phyloP scores from a whole-genome alignment of 371 early-diverging fungal species.

The Batkoa obscura region DNA sequence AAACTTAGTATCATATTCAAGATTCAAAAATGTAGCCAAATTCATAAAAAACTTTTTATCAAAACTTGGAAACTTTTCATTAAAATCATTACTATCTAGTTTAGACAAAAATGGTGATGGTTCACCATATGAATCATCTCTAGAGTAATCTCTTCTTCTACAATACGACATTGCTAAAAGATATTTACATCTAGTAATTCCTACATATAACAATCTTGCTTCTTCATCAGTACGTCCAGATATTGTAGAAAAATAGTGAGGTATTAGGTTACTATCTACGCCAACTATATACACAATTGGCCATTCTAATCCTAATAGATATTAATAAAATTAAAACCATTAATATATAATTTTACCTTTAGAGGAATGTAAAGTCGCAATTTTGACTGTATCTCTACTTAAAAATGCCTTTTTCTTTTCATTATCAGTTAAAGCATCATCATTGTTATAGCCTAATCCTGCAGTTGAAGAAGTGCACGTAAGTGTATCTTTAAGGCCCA shows the following conservation, averaged over 20 bases:
- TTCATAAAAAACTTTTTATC: too few species aligned
- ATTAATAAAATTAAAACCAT: background rate
- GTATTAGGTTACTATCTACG: background rate
- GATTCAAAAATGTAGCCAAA: too few species aligned
- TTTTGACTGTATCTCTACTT: background rate
- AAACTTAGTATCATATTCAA: too few species aligned
- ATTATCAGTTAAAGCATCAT: background rate
- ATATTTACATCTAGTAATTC: background rate
- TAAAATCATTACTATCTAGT: too few species aligned
- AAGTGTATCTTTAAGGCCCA: background rate
- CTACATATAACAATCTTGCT: background rate
- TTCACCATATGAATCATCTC: background rate
- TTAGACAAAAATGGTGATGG: too few species aligned
- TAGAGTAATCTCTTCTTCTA: background rate
- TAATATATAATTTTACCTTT: background rate
- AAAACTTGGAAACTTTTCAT: too few species aligned
- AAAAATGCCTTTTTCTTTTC: too few species aligned
- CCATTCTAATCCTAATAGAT: background rate
- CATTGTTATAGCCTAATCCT: background rate
- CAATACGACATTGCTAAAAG: background rate
- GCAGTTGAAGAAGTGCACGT: background rate
- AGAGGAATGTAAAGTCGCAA: background rate
- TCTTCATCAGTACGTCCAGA: background rate
- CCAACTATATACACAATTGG: background rate
- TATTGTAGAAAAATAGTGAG: background rate